phyloP scores from a whole-genome alignment of 2,329 filamentous ascomycete species.

The Cladosporium austrohemisphaericum region DNA sequence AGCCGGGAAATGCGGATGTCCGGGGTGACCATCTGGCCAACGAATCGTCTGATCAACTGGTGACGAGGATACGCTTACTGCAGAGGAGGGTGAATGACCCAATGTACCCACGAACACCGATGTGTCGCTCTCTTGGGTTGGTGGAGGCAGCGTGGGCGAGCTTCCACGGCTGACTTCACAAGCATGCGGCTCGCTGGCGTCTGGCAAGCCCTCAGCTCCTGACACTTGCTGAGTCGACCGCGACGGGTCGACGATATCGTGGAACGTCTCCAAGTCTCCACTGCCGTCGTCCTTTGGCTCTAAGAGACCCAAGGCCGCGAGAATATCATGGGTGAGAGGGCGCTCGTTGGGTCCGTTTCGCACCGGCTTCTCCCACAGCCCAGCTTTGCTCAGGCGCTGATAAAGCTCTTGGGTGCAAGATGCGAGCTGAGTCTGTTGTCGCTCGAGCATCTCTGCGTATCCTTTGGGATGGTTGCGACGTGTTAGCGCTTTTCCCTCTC shows the following conservation, averaged over 20 bases:
- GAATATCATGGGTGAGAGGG: constrained; percentile 58
- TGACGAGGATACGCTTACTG: too few species aligned
- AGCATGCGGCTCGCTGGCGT: too few species aligned
- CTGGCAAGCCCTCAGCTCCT: not conserved
- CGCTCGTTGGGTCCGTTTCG: constrained; percentile 53
- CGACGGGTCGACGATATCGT: constrained; percentile 55
- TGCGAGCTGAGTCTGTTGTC: constrained; percentile 61
- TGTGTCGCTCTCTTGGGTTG: too few species aligned
- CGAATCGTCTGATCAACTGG: too few species aligned
- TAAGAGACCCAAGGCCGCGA: constrained; percentile 56
- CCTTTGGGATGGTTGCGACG: constrained; percentile 62
- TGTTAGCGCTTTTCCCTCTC: not conserved
- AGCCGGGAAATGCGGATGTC: too few species aligned
- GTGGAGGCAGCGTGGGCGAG: too few species aligned
- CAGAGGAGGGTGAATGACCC: too few species aligned
- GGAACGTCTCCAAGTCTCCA: constrained; percentile 48
- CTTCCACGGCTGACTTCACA: not conserved
- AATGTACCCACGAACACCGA: too few species aligned
- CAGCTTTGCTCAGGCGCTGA: constrained; percentile 47
- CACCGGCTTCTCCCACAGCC: constrained; percentile 55
- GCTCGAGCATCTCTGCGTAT: constrained; percentile 64
- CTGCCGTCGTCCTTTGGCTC: constrained; percentile 48
- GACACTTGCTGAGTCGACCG: constrained; percentile 36
- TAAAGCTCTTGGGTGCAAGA: constrained; percentile 60
- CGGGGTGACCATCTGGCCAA: too few species aligned